Percentiles rank a stretch among this genome's conserved stretches.
Evolutionary conservation across 176 grass and related monocot genomes (phyloP).

Genomic region (Carex littledalei): DNA sequence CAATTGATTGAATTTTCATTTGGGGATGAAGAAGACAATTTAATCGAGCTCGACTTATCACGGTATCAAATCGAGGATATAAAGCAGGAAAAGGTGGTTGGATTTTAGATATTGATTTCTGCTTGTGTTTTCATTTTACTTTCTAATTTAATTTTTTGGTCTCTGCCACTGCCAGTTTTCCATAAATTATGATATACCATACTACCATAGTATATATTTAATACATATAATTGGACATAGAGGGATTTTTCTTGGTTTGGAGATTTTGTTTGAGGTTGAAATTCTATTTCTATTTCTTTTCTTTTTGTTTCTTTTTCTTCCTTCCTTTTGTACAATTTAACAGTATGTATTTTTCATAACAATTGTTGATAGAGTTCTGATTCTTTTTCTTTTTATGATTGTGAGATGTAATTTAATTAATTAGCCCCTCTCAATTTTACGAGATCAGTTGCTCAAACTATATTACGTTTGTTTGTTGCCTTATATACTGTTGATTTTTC

Average conservation of each 20-base stretch:
- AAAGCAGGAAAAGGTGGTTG: slow-evolving; percentile 4
- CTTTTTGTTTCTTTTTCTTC: no score
- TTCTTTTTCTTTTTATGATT: background rate
- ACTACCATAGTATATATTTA: background rate
- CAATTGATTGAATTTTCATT: slow-evolving; percentile 19
- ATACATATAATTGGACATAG: background rate
- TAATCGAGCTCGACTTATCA: slow-evolving; percentile 25
- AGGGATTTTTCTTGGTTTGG: background rate
- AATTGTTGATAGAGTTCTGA: background rate
- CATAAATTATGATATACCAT: background rate
- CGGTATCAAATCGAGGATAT: background rate
- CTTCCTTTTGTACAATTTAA: background rate
- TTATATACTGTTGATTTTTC: background rate
- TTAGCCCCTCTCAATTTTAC: no score
- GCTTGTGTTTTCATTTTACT: background rate
- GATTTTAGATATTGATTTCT: background rate
- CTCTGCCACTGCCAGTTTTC: background rate
- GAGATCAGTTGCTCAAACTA: no score
- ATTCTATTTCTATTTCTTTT: background rate
- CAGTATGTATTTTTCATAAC: background rate
- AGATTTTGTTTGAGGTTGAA: background rate
- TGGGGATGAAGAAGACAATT: slow-evolving; percentile 21
- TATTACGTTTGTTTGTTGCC: background rate
- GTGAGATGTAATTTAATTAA: no score
- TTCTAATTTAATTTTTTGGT: background rate